Evolutionary conservation across 1,139 yeast species (phyloP).

Genomic region (Saccharomyces pastorianus): DNA sequence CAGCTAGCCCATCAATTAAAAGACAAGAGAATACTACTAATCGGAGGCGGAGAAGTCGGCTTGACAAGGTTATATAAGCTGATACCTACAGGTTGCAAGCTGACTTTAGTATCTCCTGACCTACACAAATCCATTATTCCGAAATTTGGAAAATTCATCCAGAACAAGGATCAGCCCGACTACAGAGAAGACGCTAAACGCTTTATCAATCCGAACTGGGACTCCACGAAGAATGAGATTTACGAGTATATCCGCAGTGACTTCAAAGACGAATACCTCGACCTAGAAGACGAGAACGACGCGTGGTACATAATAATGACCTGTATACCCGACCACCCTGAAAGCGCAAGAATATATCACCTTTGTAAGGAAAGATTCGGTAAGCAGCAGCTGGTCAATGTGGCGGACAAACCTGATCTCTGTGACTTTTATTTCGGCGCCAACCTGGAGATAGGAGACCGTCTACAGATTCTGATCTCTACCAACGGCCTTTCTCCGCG

Average conservation of each 20-base stretch:
- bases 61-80: slow-evolving; percentile 26
- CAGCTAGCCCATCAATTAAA: slow-evolving; percentile 27
- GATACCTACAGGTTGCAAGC: slow-evolving; percentile 28
- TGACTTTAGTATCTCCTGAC: slow-evolving; percentile 28
- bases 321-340: slow-evolving; percentile 23
- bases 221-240: slow-evolving; percentile 8
- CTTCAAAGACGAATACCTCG: slow-evolving; percentile 15
- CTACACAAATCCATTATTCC: slow-evolving; percentile 13
- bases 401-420: slow-evolving; percentile 31
- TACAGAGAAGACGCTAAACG: slow-evolving; percentile 3
- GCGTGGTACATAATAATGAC: slow-evolving; percentile 26
- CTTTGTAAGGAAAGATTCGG: slow-evolving; percentile 23
- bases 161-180: slow-evolving; percentile 5
- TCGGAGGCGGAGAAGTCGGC: slow-evolving; percentile 32
- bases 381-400: slow-evolving; percentile 27
- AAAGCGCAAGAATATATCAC: slow-evolving; percentile 22
- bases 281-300: slow-evolving; percentile 10
- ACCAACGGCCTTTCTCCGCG: slow-evolving; percentile 31
- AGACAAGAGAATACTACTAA: slow-evolving; percentile 21
- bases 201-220: slow-evolving; percentile 4
- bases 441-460: slow-evolving; percentile 13
- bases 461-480: slow-evolving; percentile 27
- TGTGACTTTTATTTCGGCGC: slow-evolving; percentile 33
- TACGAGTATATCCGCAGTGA: slow-evolving; percentile 13
- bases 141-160: slow-evolving; percentile 7